Evolutionary conservation across 345 rosid genomes (phyloP).

Genomic region (Noccaea bulbosa): DNA sequence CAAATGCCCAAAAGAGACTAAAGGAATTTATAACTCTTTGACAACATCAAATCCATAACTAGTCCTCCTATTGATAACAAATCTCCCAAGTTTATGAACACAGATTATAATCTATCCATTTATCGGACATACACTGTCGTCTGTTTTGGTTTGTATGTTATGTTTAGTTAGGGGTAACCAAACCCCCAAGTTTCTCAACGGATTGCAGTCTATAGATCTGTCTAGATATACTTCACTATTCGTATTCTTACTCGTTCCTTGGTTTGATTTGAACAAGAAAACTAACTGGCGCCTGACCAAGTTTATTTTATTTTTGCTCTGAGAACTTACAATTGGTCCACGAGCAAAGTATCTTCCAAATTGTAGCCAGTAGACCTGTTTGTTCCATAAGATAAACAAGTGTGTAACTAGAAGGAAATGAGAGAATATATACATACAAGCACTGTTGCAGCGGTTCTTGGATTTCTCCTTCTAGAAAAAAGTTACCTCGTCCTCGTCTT

Average conservation of each 20-base stretch:
- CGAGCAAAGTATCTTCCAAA: slow-evolving; percentile 99
- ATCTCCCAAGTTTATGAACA: not conserved
- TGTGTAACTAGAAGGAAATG: slow-evolving; percentile 1
- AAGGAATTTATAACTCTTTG: too few relatives aligned
- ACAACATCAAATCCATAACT: not conserved
- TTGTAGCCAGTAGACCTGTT: slow-evolving; percentile 96
- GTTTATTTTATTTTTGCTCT: too few relatives aligned
- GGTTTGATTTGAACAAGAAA: slow-evolving; percentile 22
- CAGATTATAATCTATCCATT: too few relatives aligned
- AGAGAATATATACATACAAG: not conserved
- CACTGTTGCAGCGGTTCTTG: not conserved
- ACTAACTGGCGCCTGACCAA: too few relatives aligned
- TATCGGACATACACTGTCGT: too few relatives aligned
- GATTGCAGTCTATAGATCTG: not conserved
- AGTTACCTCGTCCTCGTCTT: slow-evolving; percentile 93
- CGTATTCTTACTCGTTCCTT: not conserved
- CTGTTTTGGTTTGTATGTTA: not conserved
- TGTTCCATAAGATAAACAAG: slow-evolving; percentile 18
- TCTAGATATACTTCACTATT: not conserved
- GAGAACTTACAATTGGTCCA: slow-evolving; percentile 81
- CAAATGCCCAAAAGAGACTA: not conserved
- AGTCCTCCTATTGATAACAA: slow-evolving; percentile 1
- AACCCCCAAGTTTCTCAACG: not conserved
- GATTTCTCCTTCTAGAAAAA: slow-evolving; percentile 16
- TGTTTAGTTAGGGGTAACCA: not conserved